These are phyloP conservation scores for Emmonsia crescens DNA, from an alignment of 2,329 filamentous ascomycete genomes.

Conservation along the genomic window DNA sequence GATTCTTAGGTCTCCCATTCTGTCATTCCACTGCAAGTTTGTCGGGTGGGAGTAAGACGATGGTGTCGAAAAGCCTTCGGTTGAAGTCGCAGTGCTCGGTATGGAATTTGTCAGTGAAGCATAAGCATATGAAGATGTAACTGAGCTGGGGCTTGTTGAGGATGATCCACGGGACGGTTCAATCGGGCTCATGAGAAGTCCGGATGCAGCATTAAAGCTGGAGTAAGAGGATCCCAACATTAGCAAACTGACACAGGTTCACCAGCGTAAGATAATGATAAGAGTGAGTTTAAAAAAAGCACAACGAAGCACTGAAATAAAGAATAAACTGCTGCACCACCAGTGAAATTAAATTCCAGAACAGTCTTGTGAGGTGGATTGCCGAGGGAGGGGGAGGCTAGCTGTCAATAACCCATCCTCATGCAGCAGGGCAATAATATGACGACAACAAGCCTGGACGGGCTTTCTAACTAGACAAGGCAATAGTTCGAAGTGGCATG, in stretches of 20 bases:
- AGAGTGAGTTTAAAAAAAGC: constrained; percentile 5
- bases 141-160: constrained; percentile 42
- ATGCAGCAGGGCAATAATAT: not conserved
- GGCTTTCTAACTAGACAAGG: not conserved
- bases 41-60: constrained; percentile 27
- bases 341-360: constrained; percentile 1
- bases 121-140: constrained; percentile 39
- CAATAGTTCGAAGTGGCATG: constrained; percentile 5
- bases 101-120: constrained; percentile 29
- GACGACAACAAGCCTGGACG: not conserved
- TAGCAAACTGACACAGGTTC: constrained; percentile 5
- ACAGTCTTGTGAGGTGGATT: constrained; percentile 8
- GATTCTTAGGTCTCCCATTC: constrained; percentile 28
- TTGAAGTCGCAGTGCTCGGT: constrained; percentile 17
- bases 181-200: constrained; percentile 39
- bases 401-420: not conserved
- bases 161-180: constrained; percentile 47
- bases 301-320: constrained; percentile 5
- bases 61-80: constrained; percentile 25
- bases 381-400: not conserved
- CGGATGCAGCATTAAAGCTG: constrained; percentile 42
- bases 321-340: constrained; percentile 3
- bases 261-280: constrained; percentile 3
- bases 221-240: constrained; percentile 16
- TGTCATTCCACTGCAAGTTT: constrained; percentile 24